phyloP scores from a whole-genome alignment of 2,329 filamentous ascomycete species.

The Ophiostoma ulmi region DNA sequence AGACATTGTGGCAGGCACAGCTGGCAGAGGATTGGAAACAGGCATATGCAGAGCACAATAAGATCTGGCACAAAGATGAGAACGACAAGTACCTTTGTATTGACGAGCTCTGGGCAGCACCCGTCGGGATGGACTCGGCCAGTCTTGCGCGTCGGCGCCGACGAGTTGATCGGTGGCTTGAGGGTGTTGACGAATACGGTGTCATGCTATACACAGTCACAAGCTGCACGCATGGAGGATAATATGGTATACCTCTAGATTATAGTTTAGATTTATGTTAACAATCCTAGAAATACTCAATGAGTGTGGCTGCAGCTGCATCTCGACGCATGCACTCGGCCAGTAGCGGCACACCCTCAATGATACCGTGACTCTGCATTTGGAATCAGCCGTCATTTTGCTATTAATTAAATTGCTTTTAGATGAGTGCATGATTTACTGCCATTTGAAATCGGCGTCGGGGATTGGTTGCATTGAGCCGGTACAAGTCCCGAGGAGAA shows the following conservation, averaged over 20 bases:
- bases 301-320: not conserved
- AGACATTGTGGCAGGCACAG: not conserved
- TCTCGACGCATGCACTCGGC: too few relatives aligned
- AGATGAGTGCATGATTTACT: not conserved
- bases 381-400: not conserved
- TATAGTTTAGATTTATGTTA: too few relatives aligned
- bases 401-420: not conserved
- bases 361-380: not conserved
- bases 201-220: conserved; percentile 49
- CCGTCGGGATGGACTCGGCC: conserved; percentile 32
- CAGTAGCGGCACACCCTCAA: not conserved
- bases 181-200: conserved; percentile 49
- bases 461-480: not conserved
- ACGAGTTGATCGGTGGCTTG: conserved; percentile 45
- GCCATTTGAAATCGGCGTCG: not conserved
- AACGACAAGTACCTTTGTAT: conserved; percentile 32
- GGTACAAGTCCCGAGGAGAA: not conserved
- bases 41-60: not conserved
- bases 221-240: conserved; percentile 38
- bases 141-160: conserved; percentile 31
- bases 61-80: not conserved
- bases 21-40: not conserved
- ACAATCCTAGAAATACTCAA: not conserved
- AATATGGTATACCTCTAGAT: too few relatives aligned
- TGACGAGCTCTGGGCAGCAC: conserved; percentile 48